Conservation (phyloP, 2,329 filamentous ascomycete genomes). For the Colletotrichum neosansevieriae region DNA sequence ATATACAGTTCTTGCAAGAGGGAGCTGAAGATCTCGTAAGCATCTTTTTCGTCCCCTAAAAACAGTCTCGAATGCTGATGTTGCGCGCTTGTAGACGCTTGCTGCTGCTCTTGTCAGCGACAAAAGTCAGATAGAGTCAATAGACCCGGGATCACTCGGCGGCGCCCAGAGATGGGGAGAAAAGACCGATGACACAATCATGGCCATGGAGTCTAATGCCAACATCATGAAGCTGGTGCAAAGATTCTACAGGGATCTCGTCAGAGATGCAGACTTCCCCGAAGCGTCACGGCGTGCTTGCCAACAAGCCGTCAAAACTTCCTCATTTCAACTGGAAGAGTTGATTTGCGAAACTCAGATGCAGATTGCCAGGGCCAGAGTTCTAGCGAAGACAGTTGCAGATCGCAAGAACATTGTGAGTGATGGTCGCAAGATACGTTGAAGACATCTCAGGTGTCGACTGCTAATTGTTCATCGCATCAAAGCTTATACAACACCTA, state of each 20-base stretch:
- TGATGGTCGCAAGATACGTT: not conserved
- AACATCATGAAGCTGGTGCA: constrained; percentile 47
- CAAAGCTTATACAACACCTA: constrained; percentile 50
- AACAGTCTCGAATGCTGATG: no score
- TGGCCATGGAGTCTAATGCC: constrained; percentile 53
- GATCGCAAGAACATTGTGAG: constrained; percentile 25
- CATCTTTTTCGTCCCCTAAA: no score
- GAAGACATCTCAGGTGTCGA: no score
- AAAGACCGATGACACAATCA: constrained; percentile 49
- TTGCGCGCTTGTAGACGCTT: no score
- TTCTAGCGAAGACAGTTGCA: not conserved
- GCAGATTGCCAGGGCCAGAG: constrained; percentile 8
- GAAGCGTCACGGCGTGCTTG: not conserved
- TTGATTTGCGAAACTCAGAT: constrained; percentile 18
- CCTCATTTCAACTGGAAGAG: constrained; percentile 10
- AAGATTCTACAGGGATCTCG: constrained; percentile 51
- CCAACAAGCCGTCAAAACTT: not conserved
- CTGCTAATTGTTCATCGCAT: not conserved
- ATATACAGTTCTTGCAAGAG: constrained; percentile 40
- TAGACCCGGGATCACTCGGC: constrained; percentile 43
- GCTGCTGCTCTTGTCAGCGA: not conserved
- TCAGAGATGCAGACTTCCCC: constrained; percentile 44
- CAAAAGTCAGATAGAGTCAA: not conserved
- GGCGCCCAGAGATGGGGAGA: constrained; percentile 54
- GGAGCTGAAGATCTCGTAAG: constrained; percentile 11